These are phyloP conservation scores for Colletotrichum noveboracense DNA, from an alignment of 2,329 filamentous ascomycete genomes.

Conservation along the genomic window DNA sequence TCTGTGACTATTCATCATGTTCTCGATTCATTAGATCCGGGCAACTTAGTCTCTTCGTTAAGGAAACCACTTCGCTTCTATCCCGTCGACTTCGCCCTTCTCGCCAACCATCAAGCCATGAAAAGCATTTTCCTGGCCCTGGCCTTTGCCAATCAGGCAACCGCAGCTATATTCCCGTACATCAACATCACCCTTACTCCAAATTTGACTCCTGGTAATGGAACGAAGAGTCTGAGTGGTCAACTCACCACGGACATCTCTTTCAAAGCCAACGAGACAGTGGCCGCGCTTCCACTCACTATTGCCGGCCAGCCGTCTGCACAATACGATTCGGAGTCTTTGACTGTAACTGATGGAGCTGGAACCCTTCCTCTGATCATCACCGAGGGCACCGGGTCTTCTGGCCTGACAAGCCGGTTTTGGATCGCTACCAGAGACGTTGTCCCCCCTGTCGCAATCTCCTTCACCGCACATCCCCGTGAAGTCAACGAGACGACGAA, in stretches of 20 bases:
- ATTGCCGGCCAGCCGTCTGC: neutral
- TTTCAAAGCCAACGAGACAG: neutral
- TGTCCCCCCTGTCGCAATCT: neutral
- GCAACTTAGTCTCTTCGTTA: neutral
- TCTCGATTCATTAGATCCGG: rapidly evolving
- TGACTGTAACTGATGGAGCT: neutral
- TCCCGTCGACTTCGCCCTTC: neutral
- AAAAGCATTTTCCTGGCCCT: neutral
- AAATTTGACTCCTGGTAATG: neutral
- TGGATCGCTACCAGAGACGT: neutral
- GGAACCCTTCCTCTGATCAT: neutral
- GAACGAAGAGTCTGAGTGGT: neutral
- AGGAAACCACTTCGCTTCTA: neutral
- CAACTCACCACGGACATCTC: neutral
- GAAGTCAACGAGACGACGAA: neutral
- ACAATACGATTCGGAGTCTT: neutral
- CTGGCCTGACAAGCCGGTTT: neutral
- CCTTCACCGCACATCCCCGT: neutral
- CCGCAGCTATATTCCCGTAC: neutral
- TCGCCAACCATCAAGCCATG: neutral
- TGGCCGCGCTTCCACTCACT: neutral
- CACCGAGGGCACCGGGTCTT: neutral
- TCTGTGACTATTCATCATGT: neutral
- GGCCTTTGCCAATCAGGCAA: neutral
- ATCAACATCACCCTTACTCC: neutral